Evolutionary conservation across 2,329 filamentous ascomycete species (phyloP), one percentile per base, ranked within the genome.

Genomic region (Aphanocladium album): DNA sequence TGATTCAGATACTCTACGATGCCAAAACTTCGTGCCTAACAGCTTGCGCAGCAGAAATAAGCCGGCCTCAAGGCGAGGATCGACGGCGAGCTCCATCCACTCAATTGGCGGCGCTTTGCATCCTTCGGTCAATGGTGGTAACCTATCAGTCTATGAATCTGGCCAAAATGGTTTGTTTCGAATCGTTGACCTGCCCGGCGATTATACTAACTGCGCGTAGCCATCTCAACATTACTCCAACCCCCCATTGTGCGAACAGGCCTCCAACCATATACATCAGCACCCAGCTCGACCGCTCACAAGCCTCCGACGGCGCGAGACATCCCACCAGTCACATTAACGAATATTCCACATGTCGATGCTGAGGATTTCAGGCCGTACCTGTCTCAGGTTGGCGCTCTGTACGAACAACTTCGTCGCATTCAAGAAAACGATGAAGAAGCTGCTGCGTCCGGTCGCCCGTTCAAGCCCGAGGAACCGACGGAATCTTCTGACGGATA

Each of bases 141-240:
- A 79, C 62, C 76, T 81, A 62, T 81, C 87, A 17, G 74, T 85
- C 16, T 74, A 80, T 39, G 92, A 96, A 74, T 85, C 86, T n/a
- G 86, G 88, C 12, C 90, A 93, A 68, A 97, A 96, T 83, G 92
- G 88, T 90, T 73, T 33, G 73, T 72, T 23, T 12, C 14, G 33
- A 35, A 23, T 54, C 51, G 62, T 27, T 63, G 30, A 27, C 50
- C 52, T 23, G 1, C 7, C 30, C 7, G 14, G 8, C n/a, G 19
- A 33, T 17, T 1, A 5, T 27, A 25, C 56, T 62, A n/a, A 62
- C 43, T 60, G 21, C 30, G 58, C 60, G 14, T 64, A 91, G 89
- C 95, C 63, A 98, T 98, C 67, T 96, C 93, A 9, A 96, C 91
- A 1, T 82, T 98, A n/a, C 83, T 98, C 4, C 90, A 96, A 70